phyloP scores from a whole-genome alignment of 108 stramenopile genomes.

The Fistulifera solaris region DNA sequence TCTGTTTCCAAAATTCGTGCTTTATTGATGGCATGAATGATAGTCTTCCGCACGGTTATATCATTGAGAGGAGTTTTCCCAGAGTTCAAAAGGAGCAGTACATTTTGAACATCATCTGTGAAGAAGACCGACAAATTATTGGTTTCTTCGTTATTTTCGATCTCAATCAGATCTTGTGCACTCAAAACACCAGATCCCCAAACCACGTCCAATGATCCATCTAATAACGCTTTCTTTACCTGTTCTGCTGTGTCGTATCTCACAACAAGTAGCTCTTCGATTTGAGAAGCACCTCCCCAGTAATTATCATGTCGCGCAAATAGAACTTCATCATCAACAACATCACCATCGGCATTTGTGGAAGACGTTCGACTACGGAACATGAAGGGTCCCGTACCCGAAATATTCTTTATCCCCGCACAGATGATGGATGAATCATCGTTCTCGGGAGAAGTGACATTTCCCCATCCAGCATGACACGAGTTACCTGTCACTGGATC shows the following conservation, averaged over 20 bases:
- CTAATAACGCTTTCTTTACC: slow-evolving; percentile 23
- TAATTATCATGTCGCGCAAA: slow-evolving; percentile 20
- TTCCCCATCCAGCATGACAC: slow-evolving; percentile 13
- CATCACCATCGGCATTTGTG: background rate
- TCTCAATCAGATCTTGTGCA: slow-evolving; percentile 3
- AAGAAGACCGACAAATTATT: slow-evolving; percentile 12
- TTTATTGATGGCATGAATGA: slow-evolving; percentile 66
- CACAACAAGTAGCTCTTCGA: slow-evolving; percentile 21
- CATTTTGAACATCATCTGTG: slow-evolving; percentile 22
- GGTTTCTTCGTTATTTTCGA: slow-evolving; percentile 6
- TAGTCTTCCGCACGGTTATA: slow-evolving; percentile 37
- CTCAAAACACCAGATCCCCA: slow-evolving; percentile 23
- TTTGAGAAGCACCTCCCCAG: slow-evolving; percentile 25
- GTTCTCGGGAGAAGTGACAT: slow-evolving; percentile 3
- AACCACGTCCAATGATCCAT: slow-evolving; percentile 22
- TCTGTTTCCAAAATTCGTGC: slow-evolving; percentile 38
- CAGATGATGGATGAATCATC: slow-evolving; percentile 13
- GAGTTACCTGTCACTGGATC: slow-evolving; percentile 30
- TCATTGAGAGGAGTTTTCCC: slow-evolving; percentile 34
- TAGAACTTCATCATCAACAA: slow-evolving; percentile 18
- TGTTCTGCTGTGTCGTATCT: slow-evolving; percentile 17
- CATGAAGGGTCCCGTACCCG: slow-evolving; percentile 32
- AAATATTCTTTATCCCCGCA: slow-evolving; percentile 19
- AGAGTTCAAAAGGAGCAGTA: slow-evolving; percentile 39
- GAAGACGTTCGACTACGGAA: slow-evolving; percentile 10